phyloP scores from a whole-genome alignment of 768 basidiomycete genomes.

The Suillus cothurnatus region DNA sequence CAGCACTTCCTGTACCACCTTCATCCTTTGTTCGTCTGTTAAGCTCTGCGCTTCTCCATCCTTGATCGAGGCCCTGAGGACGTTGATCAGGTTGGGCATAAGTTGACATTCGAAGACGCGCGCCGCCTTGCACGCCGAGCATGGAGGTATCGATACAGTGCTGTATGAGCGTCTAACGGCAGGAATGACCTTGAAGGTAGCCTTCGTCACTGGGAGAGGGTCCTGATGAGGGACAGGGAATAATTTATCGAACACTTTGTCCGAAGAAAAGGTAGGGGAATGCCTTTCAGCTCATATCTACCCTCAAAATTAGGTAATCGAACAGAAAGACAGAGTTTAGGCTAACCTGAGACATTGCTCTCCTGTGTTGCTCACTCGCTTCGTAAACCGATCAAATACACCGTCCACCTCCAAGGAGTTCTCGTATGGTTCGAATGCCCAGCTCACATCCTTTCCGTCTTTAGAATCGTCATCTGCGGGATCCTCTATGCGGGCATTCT shows the following conservation, averaged over 20 bases:
- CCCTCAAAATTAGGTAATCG: conserved; percentile 4
- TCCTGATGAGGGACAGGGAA: conserved; percentile 59
- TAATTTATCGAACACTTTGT: conserved; percentile 68
- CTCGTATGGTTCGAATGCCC: conserved; percentile 79
- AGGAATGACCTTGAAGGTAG: conserved; percentile 55
- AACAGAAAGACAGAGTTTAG: not conserved
- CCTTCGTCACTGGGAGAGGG: conserved; percentile 58
- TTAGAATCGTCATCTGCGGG: conserved; percentile 44
- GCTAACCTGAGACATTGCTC: conserved; percentile 84
- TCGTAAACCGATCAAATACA: conserved; percentile 84
- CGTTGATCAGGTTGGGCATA: conserved; percentile 91
- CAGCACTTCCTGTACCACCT: conserved; percentile 57
- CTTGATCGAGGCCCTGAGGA: conserved; percentile 46
- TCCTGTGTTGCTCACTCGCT: conserved; percentile 67
- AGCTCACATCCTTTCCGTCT: conserved; percentile 50
- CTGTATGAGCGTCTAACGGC: conserved; percentile 54
- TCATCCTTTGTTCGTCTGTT: conserved; percentile 71
- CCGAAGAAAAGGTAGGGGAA: conserved; percentile 84
- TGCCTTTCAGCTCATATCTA: conserved; percentile 88
- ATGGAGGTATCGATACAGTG: conserved; percentile 56
- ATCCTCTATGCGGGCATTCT: conserved; percentile 42
- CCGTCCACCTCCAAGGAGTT: conserved; percentile 79
- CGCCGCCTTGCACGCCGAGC: conserved; percentile 63
- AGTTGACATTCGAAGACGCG: conserved; percentile 92
- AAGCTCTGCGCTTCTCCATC: conserved; percentile 34